These are phyloP conservation scores for Trametes sp. DNA, from an alignment of 1,284 basidiomycete genomes.

Conservation along the genomic window DNA sequence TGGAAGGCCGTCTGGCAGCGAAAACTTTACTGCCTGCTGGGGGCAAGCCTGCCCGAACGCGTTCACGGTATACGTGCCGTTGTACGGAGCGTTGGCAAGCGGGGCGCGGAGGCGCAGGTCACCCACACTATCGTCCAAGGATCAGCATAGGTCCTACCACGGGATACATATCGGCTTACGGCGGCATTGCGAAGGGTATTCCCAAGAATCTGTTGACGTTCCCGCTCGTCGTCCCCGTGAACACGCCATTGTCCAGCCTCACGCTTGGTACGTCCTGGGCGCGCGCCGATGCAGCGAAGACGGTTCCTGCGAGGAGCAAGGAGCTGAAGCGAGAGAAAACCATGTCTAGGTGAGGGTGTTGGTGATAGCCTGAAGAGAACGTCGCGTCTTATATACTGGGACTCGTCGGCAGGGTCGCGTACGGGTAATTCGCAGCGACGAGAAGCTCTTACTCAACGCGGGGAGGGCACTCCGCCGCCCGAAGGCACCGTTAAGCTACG, in stretches of 20 bases:
- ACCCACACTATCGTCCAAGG: constrained; percentile 15
- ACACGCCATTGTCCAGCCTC: constrained; percentile 12
- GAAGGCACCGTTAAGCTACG: too few species aligned
- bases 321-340: background rate
- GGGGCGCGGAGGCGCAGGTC: constrained; percentile 53
- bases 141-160: background rate
- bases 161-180: too few species aligned
- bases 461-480: too few species aligned
- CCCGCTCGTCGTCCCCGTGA: constrained; percentile 16
- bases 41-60: constrained; percentile 57
- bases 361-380: too few species aligned
- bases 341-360: too few species aligned
- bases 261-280: constrained; percentile 2
- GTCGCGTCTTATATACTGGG: too few species aligned
- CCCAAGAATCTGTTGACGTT: constrained; percentile 52
- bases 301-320: background rate
- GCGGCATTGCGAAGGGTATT: constrained; percentile 59
- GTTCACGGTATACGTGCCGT: constrained; percentile 37
- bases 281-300: background rate
- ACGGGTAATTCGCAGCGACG: too few species aligned
- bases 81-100: constrained; percentile 48
- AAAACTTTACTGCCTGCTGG: constrained; percentile 37
- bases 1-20: constrained; percentile 9
- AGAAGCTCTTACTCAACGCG: too few species aligned
- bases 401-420: too few species aligned